Base-by-base conservation (phyloP, 1,284 basidiomycete species). In the Malassezia vespertilionis region DNA sequence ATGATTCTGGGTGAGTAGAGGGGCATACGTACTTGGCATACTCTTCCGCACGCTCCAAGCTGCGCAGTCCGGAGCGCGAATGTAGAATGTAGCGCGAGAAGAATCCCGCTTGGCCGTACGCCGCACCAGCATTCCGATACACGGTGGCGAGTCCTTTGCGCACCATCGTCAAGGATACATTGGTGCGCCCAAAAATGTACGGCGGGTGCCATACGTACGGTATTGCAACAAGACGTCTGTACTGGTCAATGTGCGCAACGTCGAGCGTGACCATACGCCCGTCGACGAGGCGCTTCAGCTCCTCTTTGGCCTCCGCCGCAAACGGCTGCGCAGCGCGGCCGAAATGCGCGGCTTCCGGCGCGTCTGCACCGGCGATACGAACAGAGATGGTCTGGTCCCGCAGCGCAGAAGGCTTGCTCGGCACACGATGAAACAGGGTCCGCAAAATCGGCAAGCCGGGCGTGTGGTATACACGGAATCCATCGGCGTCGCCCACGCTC, bases 381-480 rank as follows among this genome's bases (percentile, higher is more conserved):
- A 70, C 58, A 0, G 57, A 61, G 23, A 70, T 55, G 5, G 67
- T 69, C 42, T 69, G 42, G 17, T 44, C 48, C 20, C 53, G 54
- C 23, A 34, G 41, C 9, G 40, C 36, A 12, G 24, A 39, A 35
- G 45, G 39, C 27, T 44, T 40, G 21, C 44, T 33, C 30, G 51
- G 41, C 33, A 47, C n/a, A 28, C 52, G 51, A 30, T 57, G 55
- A 17, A 65, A 28, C 26, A 48, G 44, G 33, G 46, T 33, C 2
- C 65, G 56, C 15, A 66, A 44, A 2, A 56, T 24, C 1, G 58
- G 56, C 8, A 55, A 54, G 1, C 65, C 65, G 1, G 67, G 67
- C 2, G 63, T 65, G 37, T 70, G 67, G 49, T 64, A 66, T 22
- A 69, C 47, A 9, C 67, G 56, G 49, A 70, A 70, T 1, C 65